Base-by-base conservation (phyloP, 2,329 filamentous ascomycete species). In the Pseudogymnoascus sp. region DNA sequence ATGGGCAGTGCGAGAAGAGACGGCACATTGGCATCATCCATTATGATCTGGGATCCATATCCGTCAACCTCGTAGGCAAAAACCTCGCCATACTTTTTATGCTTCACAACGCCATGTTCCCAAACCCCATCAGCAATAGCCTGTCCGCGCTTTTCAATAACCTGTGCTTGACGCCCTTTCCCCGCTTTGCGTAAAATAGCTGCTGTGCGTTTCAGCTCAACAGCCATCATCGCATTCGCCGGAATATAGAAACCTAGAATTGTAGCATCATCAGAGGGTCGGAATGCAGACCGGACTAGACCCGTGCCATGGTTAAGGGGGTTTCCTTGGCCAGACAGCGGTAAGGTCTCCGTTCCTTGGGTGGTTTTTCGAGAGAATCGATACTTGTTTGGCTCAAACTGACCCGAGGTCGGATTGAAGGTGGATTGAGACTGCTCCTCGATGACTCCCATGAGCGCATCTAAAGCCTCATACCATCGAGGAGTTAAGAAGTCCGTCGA, bases 191-290 rank as follows among this genome's bases (percentile, higher is more conserved):
- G 77, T n/a, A 97, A 82, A 18, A 96, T 80, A 5, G 81, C 79
- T 0, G 91, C 86, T 0, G 90, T 87, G 44, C 90, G 87, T 67
- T 87, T 84, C 25, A 99, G 80, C 75, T 99, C 92, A 0, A 93
- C 90, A 2, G 91, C 88, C 82, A 99, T 96, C 88, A 96, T 93
- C 23, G 95, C 95, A 73, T 99, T 99, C 38, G 91, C 88, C 0
- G 95, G 95, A 68, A 99, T 96, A 73, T 96, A 91, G 79, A 91
- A 99, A 50, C 93, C 93, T 2, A 99, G 81, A 38, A 95, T 97
- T 0, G 92, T 96, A 2, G 95, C 91, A 74, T 99, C 95, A 70
- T 99, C 95, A 67, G 91, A 96, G 4, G 95, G 95, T 1, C 95
- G 85, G 78, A 99, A 99, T 0, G 95, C 93, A 42, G 91, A 96